Evolutionary conservation across 2,329 filamentous ascomycete genomes (phyloP), one percentile per base, ranked within the genome.

Genomic region (Penicillium hesseltinei): DNA sequence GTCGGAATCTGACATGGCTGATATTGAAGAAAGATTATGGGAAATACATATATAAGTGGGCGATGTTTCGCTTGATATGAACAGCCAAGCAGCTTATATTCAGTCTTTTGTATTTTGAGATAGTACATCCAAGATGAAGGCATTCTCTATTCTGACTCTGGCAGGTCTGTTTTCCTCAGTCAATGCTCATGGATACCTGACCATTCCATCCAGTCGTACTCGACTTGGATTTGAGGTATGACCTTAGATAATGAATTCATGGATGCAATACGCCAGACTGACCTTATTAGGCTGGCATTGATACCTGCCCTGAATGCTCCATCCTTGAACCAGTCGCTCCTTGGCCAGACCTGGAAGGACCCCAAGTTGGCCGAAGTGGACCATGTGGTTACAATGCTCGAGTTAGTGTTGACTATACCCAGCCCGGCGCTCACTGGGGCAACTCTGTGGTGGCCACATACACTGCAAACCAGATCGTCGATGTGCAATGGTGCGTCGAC

Each of bases 401-500:
- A 13, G 80, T 81, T 35, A 75, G 75, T 56, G 73, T 82, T 43
- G 81, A 84, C 70, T 83, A 83, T 69, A 83, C 82, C 69, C 70
- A 74, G 48, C 81, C 81, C 0, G 62, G 66, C 0, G 58, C 57
- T 3, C 66, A 73, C 65, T 83, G 80, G 80, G 81, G 81, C 21
- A 71, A 67, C 15, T 53, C 69, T 0, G 68, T 75, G 0, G 77
- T 82, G 0, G 75, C 66, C 2, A 80, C 75, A 1, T 83, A 82
- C 66, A 68, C 69, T 0, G 69, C 77, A 0, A 81, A 80, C 0
- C 69, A 82, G 11, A 66, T 75, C 0, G 68, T 82, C 21, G 77
- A 81, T 25, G 81, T 83, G 0, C 71, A 82, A 66, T 84, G 82
- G 82, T 84, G 81, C 53, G 77, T 83, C n/a, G 81, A 84, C 62